phyloP scores from a whole-genome alignment of 73 alveolate species.

The Paramecium primaurelia region DNA sequence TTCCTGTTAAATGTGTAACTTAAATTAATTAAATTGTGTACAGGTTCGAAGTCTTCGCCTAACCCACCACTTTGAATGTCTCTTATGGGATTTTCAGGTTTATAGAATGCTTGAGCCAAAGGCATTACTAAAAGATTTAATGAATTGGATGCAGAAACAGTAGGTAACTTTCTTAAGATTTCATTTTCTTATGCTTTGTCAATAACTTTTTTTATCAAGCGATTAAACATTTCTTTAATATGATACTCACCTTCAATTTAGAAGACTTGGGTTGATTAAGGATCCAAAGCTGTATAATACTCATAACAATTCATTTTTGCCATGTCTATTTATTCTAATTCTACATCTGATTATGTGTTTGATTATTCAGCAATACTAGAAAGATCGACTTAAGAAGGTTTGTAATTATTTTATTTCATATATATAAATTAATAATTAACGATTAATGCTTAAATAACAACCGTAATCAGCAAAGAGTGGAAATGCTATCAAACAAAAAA shows the following conservation, averaged over 20 bases:
- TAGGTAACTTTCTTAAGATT: neutral
- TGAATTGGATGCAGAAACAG: neutral
- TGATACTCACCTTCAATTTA: constrained; percentile 14
- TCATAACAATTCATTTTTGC: constrained; percentile 30
- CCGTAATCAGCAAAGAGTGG: neutral
- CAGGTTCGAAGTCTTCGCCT: constrained; percentile 34
- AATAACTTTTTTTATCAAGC: neutral
- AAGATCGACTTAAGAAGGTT: neutral
- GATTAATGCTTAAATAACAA: neutral
- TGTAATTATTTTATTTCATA: neutral
- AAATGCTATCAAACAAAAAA: neutral
- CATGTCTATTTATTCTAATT: neutral
- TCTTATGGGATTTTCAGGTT: neutral
- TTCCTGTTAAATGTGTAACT: constrained; percentile 2
- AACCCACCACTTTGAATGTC: constrained; percentile 7
- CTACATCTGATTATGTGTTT: constrained; percentile 8
- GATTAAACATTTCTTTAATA: neutral
- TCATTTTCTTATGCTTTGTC: neutral
- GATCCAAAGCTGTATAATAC: neutral
- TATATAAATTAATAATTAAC: neutral
- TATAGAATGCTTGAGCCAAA: neutral
- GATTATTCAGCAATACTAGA: neutral
- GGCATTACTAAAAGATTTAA: neutral
- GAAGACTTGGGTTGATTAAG: neutral
- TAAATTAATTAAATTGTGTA: neutral